Conservation (phyloP, 164 flowering plant genomes). For the Cinnamomum chago region DNA sequence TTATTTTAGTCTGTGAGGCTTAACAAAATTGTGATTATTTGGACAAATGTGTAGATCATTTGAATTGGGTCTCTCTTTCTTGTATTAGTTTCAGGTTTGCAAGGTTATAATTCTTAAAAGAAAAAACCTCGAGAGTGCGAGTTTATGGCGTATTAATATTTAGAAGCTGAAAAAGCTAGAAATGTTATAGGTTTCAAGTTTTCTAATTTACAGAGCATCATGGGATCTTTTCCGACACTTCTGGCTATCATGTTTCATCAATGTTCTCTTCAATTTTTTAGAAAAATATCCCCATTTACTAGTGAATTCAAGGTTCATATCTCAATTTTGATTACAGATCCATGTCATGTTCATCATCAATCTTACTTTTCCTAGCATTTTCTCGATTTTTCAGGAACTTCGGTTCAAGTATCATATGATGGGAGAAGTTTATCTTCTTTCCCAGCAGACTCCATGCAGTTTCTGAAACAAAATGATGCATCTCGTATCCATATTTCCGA, state of each 20-base stretch:
- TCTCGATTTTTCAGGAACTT: not conserved
- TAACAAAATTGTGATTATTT: not conserved
- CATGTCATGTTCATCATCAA: not conserved
- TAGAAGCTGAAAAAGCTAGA: not conserved
- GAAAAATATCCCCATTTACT: not conserved
- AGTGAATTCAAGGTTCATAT: not conserved
- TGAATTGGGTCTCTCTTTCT: not conserved
- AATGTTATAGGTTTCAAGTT: not conserved
- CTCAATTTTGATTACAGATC: not conserved
- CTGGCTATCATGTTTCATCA: not conserved
- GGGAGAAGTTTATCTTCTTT: constrained; percentile 1
- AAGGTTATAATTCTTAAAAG: too few relatives aligned
- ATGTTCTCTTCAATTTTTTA: not conserved
- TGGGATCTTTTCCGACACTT: not conserved
- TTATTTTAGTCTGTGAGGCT: not conserved
- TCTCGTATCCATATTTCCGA: not conserved
- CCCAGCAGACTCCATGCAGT: not conserved
- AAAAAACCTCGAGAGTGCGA: too few relatives aligned
- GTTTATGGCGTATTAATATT: too few relatives aligned
- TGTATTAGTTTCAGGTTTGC: not conserved
- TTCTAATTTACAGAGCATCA: not conserved
- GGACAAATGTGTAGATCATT: not conserved
- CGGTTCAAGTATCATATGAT: not conserved
- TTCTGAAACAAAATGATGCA: not conserved
- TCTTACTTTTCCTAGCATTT: not conserved